Evolutionary conservation across 331 rosid species (phyloP), one percentile per base, ranked within the genome.

Genomic region (Arachis monticola): DNA sequence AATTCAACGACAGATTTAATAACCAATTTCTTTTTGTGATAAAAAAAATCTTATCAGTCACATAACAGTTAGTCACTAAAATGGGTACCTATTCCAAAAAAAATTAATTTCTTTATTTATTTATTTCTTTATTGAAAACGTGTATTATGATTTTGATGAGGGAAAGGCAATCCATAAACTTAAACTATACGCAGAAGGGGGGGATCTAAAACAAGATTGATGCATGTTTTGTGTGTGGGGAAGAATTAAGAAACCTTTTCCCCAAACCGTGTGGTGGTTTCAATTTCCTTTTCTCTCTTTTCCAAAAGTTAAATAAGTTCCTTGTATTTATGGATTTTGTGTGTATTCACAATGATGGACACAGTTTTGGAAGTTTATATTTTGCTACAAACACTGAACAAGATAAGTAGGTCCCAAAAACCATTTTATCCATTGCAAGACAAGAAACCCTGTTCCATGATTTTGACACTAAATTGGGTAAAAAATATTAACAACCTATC

Each of bases 361-460:
- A n/a, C 56, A 60, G 41, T 52, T 77, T 64, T 72, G 64, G 56
- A 77, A 69, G 65, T 60, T 60, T 71, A 65, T 68, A 35, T 35
- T 35, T 32, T 59, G 62, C 32, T 31, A 11, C 56, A 68, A 66
- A 72, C 67, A 81, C 22, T 52, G 66, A 60, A 67, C 64, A 69
- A 61, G 77, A 55, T 73, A 73, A 53, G 85, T 77, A 69, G 83
- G 85, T 6, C 85, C 85, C 83, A 68, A 32, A 46, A 52, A n/a
- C 59, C 59, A 63, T 62, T 77, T 77, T 62, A 61, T 72, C 79
- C 55, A 67, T 27, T 31, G 5, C 40, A 47, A 57, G 69, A 35
- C 74, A 56, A 11, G 2, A n/a, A 48, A 10, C 22, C 50, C 73
- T 47, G 63, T 57, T 72, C 11, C 74, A 2, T 38, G 55, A 64